Evolutionary conservation across 2,329 filamentous ascomycete species (phyloP), one percentile per base, ranked within the genome.

Genomic region (Endocalyx cinctus): DNA sequence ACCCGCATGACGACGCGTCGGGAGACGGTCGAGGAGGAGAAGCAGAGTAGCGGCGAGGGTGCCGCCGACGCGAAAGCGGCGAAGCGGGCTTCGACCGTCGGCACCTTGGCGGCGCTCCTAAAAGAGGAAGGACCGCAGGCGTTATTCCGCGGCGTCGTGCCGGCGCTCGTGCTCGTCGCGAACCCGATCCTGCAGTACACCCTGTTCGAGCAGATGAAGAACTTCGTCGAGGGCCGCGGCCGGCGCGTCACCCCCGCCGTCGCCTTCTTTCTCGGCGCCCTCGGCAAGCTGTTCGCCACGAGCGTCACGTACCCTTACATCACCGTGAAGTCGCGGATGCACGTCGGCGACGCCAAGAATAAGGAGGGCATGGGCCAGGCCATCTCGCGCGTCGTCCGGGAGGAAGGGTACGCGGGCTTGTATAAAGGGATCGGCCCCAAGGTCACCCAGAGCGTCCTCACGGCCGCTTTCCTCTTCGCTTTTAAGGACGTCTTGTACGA

Each of bases 141-240:
- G 8, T 77, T 98, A 20, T 98, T 98, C 60, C 75, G 89, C 5
- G 92, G 92, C 41, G 90, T 98, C 33, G 74, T 96, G 38, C 92
- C 92, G 8, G 92, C 92, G 1, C 70, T 98, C 48, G 81, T 98
- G 47, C 73, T 98, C 44, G 92, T 98, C 54, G 88, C 96, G 67
- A 98, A 98, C 69, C 92, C 92, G 5, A 98, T 98, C 48, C 70
- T 98, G 45, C 92, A 98, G 68, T 98, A 98, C 66, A 98, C 92
- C 12, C 84, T 98, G 35, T 98, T 97, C 53, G 92, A 98, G 72
- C 90, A 98, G 70, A 70, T 97, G 68, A 97, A 96, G 77, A 95
- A 97, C 59, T 54, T 74, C 17, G 66, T 96, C 36, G 90, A 96
- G 75, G 84, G 48, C 15, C 55, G 55, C 11, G 58, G 69, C 72